Evolutionary conservation across 1,139 yeast species (phyloP).

Genomic region (Candida sanyaensis): DNA sequence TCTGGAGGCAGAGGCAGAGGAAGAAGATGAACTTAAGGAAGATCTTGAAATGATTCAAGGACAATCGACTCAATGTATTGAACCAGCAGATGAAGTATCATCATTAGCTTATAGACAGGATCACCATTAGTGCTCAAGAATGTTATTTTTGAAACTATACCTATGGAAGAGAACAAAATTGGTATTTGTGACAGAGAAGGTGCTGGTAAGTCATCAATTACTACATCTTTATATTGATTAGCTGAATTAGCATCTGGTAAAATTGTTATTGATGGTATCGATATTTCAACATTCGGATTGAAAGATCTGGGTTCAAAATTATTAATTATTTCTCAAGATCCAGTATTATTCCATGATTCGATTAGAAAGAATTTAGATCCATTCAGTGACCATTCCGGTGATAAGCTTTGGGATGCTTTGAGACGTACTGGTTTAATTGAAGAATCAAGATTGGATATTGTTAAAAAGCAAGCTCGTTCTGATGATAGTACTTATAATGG

Average conservation of each 20-base stretch:
- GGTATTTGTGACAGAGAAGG: slow-evolving; percentile 85
- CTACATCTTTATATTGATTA: slow-evolving; percentile 64
- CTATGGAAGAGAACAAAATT: slow-evolving; percentile 64
- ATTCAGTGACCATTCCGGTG: slow-evolving; percentile 33
- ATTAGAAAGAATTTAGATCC: slow-evolving; percentile 82
- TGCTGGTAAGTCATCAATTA: slow-evolving; percentile 74
- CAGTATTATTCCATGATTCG: slow-evolving; percentile 84
- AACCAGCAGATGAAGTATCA: slow-evolving; percentile 33
- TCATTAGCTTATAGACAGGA: slow-evolving; percentile 70
- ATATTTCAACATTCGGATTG: slow-evolving; percentile 69
- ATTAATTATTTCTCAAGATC: slow-evolving; percentile 94
- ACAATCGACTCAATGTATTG: slow-evolving; percentile 17
- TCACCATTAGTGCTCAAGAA: slow-evolving; percentile 72
- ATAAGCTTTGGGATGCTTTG: slow-evolving; percentile 35
- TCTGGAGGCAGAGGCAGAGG: slow-evolving; percentile 13
- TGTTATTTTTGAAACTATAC: slow-evolving; percentile 45
- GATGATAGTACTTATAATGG: slow-evolving; percentile 2
- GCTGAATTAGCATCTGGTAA: slow-evolving; percentile 55
- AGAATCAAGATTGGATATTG: slow-evolving; percentile 22
- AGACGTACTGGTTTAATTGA: slow-evolving; percentile 34
- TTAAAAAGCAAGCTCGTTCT: slow-evolving; percentile 17
- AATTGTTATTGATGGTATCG: slow-evolving; percentile 60
- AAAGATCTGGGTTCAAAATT: slow-evolving; percentile 71
- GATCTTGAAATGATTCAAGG: slow-evolving; percentile 21
- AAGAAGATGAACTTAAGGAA: slow-evolving; percentile 20